Conservation (phyloP, 257 asterid species). For the Rauvolfia tetraphylla region DNA sequence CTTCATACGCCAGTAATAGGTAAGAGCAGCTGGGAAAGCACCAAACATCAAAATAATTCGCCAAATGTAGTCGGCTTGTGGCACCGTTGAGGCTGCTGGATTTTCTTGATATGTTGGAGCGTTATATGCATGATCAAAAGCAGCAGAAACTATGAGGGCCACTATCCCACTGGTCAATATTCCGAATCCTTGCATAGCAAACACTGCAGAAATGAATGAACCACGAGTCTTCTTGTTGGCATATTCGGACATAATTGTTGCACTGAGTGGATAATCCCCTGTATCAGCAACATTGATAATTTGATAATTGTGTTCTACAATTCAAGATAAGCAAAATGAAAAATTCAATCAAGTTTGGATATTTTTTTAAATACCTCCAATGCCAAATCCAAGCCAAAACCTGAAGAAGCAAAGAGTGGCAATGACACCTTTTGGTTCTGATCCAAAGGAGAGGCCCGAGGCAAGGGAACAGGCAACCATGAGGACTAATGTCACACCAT, state of each 20-base stretch:
- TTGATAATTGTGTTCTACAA: background rate
- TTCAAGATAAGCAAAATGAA: background rate
- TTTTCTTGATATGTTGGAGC: conserved; percentile 13
- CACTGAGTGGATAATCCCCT: conserved; percentile 26
- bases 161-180: conserved; percentile 23
- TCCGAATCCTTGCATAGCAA: conserved; percentile 31
- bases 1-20: conserved; percentile 51
- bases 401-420: conserved; percentile 27
- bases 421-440: conserved; percentile 18
- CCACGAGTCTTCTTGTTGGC: conserved; percentile 27
- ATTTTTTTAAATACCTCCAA: conserved; percentile 12
- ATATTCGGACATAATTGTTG: conserved; percentile 31
- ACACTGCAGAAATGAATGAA: conserved; percentile 25
- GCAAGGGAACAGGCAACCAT: conserved; percentile 23
- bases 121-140: conserved; percentile 9
- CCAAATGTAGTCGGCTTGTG: conserved; percentile 38
- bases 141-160: conserved; percentile 1
- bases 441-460: conserved; percentile 26
- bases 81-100: conserved; percentile 17
- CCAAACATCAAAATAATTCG: conserved; percentile 43
- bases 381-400: conserved; percentile 32
- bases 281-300: background rate
- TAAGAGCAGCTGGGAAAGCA: conserved; percentile 36
- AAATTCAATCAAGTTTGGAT: background rate
- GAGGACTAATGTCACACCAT: conserved; percentile 22